These are phyloP conservation scores for Periconia digitata DNA, from an alignment of 2,329 filamentous ascomycete species.

Conservation along the genomic window DNA sequence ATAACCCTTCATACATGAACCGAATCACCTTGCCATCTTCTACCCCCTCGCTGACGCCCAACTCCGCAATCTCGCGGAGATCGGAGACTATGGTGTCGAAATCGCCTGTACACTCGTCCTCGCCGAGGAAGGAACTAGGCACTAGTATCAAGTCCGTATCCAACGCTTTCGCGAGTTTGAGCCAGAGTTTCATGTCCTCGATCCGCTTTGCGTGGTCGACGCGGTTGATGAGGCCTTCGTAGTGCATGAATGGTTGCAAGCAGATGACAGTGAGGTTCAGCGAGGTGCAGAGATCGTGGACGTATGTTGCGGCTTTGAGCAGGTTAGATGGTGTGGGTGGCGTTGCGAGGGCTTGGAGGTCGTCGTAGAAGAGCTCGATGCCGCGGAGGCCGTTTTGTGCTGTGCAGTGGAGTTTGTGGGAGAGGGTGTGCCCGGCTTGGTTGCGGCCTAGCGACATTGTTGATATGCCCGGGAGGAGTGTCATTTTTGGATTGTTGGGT, in stretches of 20 bases:
- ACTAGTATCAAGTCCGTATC: slow-evolving; percentile 73
- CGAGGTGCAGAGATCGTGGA: slow-evolving; percentile 59
- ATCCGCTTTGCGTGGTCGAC: slow-evolving; percentile 59
- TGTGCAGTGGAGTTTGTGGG: slow-evolving; percentile 69
- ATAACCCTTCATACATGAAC: slow-evolving; percentile 74
- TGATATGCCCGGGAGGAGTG: slow-evolving; percentile 67
- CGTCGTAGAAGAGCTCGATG: slow-evolving; percentile 78
- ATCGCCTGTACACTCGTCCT: slow-evolving; percentile 54
- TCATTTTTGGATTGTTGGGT: slow-evolving; percentile 41
- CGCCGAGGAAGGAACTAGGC: slow-evolving; percentile 68
- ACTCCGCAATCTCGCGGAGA: slow-evolving; percentile 65
- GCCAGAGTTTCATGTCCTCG: slow-evolving; percentile 69
- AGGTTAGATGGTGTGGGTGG: slow-evolving; percentile 50
- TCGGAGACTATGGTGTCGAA: slow-evolving; percentile 62
- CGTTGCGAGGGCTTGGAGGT: slow-evolving; percentile 64
- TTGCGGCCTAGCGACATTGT: slow-evolving; percentile 77
- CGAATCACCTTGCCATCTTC: slow-evolving; percentile 55
- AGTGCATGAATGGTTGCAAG: slow-evolving; percentile 76
- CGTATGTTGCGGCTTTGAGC: slow-evolving; percentile 59
- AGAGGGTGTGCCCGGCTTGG: slow-evolving; percentile 65
- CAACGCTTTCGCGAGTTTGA: slow-evolving; percentile 64
- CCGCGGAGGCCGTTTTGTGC: slow-evolving; percentile 65
- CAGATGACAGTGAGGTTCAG: slow-evolving; percentile 63
- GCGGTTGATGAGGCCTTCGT: slow-evolving; percentile 71
- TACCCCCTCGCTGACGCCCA: slow-evolving; percentile 49